Base-by-base conservation (phyloP, 345 rosid genomes). In the Camelina hispida region DNA sequence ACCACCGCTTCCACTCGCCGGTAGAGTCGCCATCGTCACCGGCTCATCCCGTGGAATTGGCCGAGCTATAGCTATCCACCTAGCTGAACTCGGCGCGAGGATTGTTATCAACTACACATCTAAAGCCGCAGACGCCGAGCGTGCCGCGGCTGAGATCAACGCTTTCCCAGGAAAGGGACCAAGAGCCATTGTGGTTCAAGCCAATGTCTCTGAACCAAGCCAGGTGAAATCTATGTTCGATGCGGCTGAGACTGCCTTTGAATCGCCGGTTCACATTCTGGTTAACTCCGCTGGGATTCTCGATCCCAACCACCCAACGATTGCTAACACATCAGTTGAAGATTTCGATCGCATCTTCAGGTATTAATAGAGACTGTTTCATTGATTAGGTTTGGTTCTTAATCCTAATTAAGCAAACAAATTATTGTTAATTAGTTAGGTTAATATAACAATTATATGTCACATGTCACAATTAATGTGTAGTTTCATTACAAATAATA, bases 11-110 rank as follows among this genome's bases (percentile, higher is more conserved):
- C 81, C 84, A 1, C 90, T 89, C 4, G 59, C 66, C 7, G 88
- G 87, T 35, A 76, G 91, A 61, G 86, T 87, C 34, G 97, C 90
- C 18, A 81, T 91, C 3, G 84, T 87, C 20, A 89, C 96, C 0
- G 91, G 97, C 0, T 90, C 83, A 3, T 89, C 93, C 0, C 83
- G 91, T 6, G 96, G 96, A 13, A 89, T 85, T 13, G 97, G 97
- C 8, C 83, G 82, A 20, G 85, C 85, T 30, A 82, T 91, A 7
- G 84, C 86, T 52, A 58, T 62, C n/a, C 88, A 87, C 63, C 88
- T 91, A 15, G 84, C 81, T 50, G 84, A 85, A 60, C 97, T 88
- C 15, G 90, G 91, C 30, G 96, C 91, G 9, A 80, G 66, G 71
- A 68, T 89, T 9, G 88, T 78, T 4, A 12, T 88, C 71, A 86